Conservation (phyloP, 371 early-diverging fungal species). For the Lichtheimia corymbifera region DNA sequence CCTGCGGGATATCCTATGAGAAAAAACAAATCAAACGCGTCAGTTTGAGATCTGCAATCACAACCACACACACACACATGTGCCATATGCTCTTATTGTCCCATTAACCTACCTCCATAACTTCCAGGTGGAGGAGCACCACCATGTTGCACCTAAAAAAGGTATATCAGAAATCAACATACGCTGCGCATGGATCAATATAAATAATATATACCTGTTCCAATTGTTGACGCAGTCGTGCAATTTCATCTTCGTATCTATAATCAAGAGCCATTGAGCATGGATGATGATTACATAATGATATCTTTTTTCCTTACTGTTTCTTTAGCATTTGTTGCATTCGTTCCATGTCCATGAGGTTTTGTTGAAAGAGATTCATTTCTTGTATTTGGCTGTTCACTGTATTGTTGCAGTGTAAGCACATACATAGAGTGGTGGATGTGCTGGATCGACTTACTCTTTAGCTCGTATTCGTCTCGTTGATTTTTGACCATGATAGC, state of each 20-base stretch:
- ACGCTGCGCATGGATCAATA: neutral
- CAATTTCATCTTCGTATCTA: constrained; percentile 57
- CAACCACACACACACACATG: neutral
- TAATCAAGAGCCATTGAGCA: neutral
- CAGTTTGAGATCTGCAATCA: neutral
- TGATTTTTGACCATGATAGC: constrained; percentile 70
- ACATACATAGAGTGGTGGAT: too few species aligned
- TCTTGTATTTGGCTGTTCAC: constrained; percentile 79
- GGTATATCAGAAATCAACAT: neutral
- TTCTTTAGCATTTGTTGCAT: constrained; percentile 75
- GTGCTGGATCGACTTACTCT: constrained; percentile 53
- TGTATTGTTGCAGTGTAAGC: constrained; percentile 13
- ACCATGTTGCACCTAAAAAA: constrained; percentile 7
- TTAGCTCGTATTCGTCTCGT: constrained; percentile 87
- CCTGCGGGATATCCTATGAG: neutral
- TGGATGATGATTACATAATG: neutral
- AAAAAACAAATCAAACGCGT: neutral
- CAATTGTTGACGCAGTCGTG: constrained; percentile 41
- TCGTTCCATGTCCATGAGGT: constrained; percentile 78
- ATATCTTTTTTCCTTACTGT: constrained; percentile 42
- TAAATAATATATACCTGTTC: constrained; percentile 30
- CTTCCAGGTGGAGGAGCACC: constrained; percentile 11
- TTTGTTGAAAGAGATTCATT: constrained; percentile 76
- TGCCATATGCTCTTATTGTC: neutral
- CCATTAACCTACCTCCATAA: constrained; percentile 10